Evolutionary conservation across 2,329 filamentous ascomycete genomes (phyloP), one percentile per base, ranked within the genome.

Genomic region (Claviceps sp.): DNA sequence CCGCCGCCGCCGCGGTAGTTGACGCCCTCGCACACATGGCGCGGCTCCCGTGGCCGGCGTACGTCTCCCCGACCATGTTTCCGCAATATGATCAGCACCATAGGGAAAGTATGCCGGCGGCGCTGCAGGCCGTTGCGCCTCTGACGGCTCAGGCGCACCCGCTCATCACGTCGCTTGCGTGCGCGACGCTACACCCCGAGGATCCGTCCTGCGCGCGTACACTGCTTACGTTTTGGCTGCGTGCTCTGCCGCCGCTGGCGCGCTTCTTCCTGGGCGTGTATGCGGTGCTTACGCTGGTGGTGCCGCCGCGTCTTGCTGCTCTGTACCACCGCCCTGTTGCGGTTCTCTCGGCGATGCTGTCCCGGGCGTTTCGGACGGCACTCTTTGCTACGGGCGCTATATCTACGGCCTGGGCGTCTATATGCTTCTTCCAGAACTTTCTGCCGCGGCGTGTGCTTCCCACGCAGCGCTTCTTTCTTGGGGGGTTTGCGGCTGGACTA

Each of bases 171-270:
- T 85, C 83, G 26, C 79, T 96, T 20, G 91, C 88, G 44, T 98
- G 93, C 68, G 91, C 91, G 1, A 77, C 91, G 2, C 79, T 97
- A 2, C 91, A 98, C 64, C 90, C 91, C 0, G 75, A 79, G 17
- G 87, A 95, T 60, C 90, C 91, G 1, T 95, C 87, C 17, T 98
- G 91, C 66, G 77, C 85, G 39, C 86, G 87, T 34, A 94, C 88
- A 3, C 94, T 90, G 64, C 71, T 96, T 45, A 86, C 87, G 54
- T 94, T 93, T 68, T 91, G 87, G 79, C 80, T 95, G 53, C 79
- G 80, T 51, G 84, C 88, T 1, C 93, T 95, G 66, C 89, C 90
- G 0, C 74, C 78, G 1, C 72, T 95, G 29, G 81, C 85, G 6
- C 85, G 87, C 54, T 79, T 93, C 71, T 85, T 93, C 68, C 78